A percentile compares a stretch with the other conserved stretches of the same genome.
Evolutionary conservation across 805 yeast species (phyloP).

Genomic region (Candida oleophila): DNA sequence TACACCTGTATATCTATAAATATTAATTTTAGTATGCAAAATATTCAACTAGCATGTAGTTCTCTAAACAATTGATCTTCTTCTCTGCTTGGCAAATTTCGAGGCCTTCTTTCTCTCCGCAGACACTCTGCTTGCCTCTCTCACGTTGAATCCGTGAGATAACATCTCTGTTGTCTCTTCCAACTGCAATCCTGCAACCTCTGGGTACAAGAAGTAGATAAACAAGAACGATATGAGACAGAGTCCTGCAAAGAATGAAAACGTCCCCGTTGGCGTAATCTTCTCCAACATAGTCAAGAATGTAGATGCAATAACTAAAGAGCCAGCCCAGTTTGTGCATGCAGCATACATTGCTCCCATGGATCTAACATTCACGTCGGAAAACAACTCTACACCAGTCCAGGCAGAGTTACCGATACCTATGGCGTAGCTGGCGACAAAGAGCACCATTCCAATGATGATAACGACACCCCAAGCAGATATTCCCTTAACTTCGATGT

Average conservation of each 20-base stretch:
- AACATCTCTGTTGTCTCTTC: slow-evolving; percentile 88
- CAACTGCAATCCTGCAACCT: slow-evolving; percentile 81
- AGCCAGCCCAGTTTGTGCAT: slow-evolving; percentile 94
- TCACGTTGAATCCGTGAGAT: slow-evolving; percentile 83
- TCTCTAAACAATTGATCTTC: neutral
- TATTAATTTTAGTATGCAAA: too few relatives aligned
- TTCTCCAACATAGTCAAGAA: slow-evolving; percentile 91
- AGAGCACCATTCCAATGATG: slow-evolving; percentile 80
- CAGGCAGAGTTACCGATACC: slow-evolving; percentile 98
- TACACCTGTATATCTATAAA: too few relatives aligned
- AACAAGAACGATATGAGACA: slow-evolving; percentile 70
- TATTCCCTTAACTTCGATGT: slow-evolving; percentile 41
- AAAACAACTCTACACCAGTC: slow-evolving; percentile 95
- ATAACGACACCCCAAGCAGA: slow-evolving; percentile 87
- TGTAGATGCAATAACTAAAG: slow-evolving; percentile 84
- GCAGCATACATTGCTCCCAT: slow-evolving; percentile 89
- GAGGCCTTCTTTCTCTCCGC: slow-evolving; percentile 31
- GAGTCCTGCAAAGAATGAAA: slow-evolving; percentile 83
- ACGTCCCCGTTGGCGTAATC: slow-evolving; percentile 94
- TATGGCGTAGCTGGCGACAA: slow-evolving; percentile 86
- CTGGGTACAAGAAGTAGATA: slow-evolving; percentile 86
- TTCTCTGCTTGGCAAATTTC: slow-evolving; percentile 11
- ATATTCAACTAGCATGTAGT: too few relatives aligned
- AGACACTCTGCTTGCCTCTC: slow-evolving; percentile 40
- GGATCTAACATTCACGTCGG: slow-evolving; percentile 86